Evolutionary conservation across 768 basidiomycete species (phyloP), one percentile per base, ranked within the genome.

Genomic region (Amanita pallidorosea): DNA sequence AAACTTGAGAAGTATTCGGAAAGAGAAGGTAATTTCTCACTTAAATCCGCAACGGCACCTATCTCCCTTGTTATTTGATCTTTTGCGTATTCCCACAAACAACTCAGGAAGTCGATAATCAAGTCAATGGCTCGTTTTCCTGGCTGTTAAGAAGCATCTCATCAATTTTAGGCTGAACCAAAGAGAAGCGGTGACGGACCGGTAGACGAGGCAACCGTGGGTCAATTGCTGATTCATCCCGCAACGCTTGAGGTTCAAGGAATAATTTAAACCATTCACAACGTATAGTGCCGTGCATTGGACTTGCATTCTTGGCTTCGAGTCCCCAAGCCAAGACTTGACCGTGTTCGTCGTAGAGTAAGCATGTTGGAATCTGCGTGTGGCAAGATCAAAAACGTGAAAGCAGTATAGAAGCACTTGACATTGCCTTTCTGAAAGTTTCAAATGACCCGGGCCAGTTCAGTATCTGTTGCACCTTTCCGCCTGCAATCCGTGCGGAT

Each of bases 41-140:
- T 85, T 51, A 92, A 72, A 67, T 92, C 89, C 18, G 86, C 87
- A 4, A 94, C 85, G 23, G 79, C 81, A 31, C 88, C 88, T 58
- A 91, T 89, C 57, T 93, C 86, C 52, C 81, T 79, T 15, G 88
- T 92, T 58, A 94, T 91, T 58, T 85, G 84, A 45, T 86, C 82
- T 60, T 85, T 87, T 13, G 88, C 87, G 58, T 92, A 86, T 61
- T 86, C 83, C 88, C 88, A 93, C 38, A 93, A 69, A 58, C 83
- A 85, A 44, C 79, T 76, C 34, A 94, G 70, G 64, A 88, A 93
- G 62, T 92, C 90, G 41, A 86, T 70, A 54, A 94, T 89, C 57
- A 92, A 70, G 67, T 91, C 83, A 55, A 83, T 68, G 6, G 88
- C 78, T 36, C 69, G 74, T 64, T 93, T 92, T 18, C 86, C 85